Conservation (phyloP, 2,329 filamentous ascomycete genomes). For the Penicillium sp. region DNA sequence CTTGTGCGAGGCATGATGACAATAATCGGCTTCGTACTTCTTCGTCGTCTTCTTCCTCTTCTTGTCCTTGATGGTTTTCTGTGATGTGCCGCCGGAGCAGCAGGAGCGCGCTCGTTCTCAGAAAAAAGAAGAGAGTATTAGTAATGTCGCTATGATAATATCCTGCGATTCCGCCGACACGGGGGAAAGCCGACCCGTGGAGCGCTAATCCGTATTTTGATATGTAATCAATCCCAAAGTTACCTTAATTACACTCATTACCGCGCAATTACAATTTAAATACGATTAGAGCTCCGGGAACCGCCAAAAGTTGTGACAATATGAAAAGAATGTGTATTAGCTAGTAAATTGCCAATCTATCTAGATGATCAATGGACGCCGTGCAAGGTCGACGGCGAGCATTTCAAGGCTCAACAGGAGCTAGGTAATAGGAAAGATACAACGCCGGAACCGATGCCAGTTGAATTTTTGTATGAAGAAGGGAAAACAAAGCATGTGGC, state of each 20-base stretch:
- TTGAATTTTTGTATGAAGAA: too few relatives aligned
- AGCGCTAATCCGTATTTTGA: background rate
- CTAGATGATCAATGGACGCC: too few relatives aligned
- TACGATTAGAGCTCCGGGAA: background rate
- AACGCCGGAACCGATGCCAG: too few relatives aligned
- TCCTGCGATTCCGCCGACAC: background rate
- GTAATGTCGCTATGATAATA: background rate
- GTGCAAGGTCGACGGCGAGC: too few relatives aligned
- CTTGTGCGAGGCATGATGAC: constrained; percentile 16
- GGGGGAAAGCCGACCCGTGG: background rate
- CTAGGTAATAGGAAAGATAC: too few relatives aligned
- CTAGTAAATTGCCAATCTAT: background rate
- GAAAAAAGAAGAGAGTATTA: background rate
- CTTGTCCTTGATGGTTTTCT: background rate
- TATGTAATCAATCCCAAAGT: background rate
- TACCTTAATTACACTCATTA: background rate
- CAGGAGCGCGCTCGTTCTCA: background rate
- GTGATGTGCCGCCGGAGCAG: background rate
- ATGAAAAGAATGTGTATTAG: background rate
- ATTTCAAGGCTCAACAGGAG: too few relatives aligned
- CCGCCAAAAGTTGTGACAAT: background rate
- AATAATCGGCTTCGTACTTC: background rate
- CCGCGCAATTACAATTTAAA: background rate
- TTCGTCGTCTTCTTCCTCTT: background rate
- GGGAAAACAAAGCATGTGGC: too few relatives aligned